Conservation (phyloP, 345 rosid genomes). For the Schrenkiella parvula region DNA sequence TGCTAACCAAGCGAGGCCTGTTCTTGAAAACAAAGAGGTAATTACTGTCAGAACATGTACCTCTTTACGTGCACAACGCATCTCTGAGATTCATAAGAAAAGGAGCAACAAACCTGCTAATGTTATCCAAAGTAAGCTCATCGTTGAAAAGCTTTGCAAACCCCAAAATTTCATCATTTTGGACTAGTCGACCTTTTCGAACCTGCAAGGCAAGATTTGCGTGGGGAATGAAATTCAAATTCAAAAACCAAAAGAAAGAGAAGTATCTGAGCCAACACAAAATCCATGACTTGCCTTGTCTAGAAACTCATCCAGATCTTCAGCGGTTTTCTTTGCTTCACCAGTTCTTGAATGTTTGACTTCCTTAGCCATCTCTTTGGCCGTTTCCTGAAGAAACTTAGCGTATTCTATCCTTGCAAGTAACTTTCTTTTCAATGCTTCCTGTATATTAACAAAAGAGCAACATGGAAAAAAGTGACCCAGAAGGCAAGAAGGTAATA, state of each 20-base stretch:
- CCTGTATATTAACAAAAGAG: slow-evolving; percentile 38
- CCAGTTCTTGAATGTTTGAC: slow-evolving; percentile 77
- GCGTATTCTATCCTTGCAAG: slow-evolving; percentile 71
- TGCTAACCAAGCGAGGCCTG: slow-evolving; percentile 68
- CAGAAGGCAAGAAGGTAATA: slow-evolving; percentile 7
- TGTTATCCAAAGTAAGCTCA: slow-evolving; percentile 71
- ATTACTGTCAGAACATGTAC: neutral
- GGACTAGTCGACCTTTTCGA: slow-evolving; percentile 55
- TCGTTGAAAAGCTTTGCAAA: slow-evolving; percentile 78
- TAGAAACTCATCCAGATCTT: slow-evolving; percentile 66
- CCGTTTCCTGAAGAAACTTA: slow-evolving; percentile 81
- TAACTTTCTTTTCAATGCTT: slow-evolving; percentile 66
- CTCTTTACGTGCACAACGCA: neutral
- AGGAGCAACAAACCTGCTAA: slow-evolving; percentile 50
- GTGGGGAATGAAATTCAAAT: neutral
- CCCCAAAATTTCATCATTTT: slow-evolving; percentile 63
- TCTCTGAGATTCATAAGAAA: neutral
- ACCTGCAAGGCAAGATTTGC: slow-evolving; percentile 40
- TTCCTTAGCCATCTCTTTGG: slow-evolving; percentile 91
- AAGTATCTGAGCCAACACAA: slow-evolving; percentile 3
- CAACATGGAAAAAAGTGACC: slow-evolving; percentile 12
- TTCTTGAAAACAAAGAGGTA: slow-evolving; percentile 1
- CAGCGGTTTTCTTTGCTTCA: slow-evolving; percentile 60
- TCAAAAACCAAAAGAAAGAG: neutral
- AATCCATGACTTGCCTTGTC: slow-evolving; percentile 39